Evolutionary conservation across 1,284 basidiomycete species (phyloP), one percentile per base, ranked within the genome.

Genomic region (Anthracocystis panici-leucophaei): DNA sequence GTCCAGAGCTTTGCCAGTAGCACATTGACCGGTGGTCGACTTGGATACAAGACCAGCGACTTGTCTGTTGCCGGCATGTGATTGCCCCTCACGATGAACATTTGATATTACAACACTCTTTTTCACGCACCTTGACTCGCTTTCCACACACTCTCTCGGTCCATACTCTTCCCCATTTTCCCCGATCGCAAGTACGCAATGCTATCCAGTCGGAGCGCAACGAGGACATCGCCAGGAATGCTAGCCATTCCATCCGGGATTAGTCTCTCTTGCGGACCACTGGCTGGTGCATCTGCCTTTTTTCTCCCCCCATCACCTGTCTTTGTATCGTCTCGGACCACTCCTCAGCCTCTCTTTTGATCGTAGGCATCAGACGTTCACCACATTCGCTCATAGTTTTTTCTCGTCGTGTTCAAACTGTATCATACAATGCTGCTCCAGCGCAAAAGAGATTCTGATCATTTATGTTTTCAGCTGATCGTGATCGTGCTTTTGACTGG

Each of bases 31-130:
- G 64, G 59, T 14, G 64, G 59, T 5, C 44, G 69, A n/a, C 55
- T 75, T 1, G 72, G 58, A 8, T 69, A 75, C 57, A 75, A 75
- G 63, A 66, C 62, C 31, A 73, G 63, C 29, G 70, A 73, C 21
- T 54, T 72, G 25, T 72, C 69, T n/a, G 55, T 71, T 23, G 51
- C 48, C 40, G 50, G 50, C 53, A 41, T 60, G 31, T 68, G 51
- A 52, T 48, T 8, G 18, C 16, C 16, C n/a, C 14, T 21, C n/a
- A 7, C 31, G 18, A 7, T n/a, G 18, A 52, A 20, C n/a, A 2
- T 52, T 46, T 7, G 21, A 23, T 21, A 42, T 42, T 2, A 44
- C 20, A 9, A 8, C 6, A 9, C 33, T 29, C 48, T 18, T 2
- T 16, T 27, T 35, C 23, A n/a, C 8, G 3, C 51, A 38, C 20